Percentiles rank a stretch among this genome's conserved stretches.
Conservation (phyloP, 2,329 filamentous ascomycete species). For the Colletotrichum theobromicola region DNA sequence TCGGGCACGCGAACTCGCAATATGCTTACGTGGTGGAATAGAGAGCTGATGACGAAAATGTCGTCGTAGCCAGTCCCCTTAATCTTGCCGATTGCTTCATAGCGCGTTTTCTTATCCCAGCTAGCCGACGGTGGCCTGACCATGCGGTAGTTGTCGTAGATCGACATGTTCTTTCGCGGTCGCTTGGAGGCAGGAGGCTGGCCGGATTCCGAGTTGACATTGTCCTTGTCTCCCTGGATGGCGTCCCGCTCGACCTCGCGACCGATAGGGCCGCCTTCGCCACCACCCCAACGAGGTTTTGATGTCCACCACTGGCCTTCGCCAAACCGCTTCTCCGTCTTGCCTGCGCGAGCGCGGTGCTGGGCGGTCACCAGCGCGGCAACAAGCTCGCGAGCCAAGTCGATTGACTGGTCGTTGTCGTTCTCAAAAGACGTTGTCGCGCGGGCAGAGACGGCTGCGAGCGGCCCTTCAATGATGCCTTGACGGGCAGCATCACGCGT, state of each 20-base stretch:
- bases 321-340: slow-evolving; percentile 60
- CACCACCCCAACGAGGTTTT: slow-evolving; percentile 67
- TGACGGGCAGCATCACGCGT: slow-evolving; percentile 65
- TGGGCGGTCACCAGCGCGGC: slow-evolving; percentile 68
- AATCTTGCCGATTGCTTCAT: slow-evolving; percentile 60
- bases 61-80: slow-evolving; percentile 59
- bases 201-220: slow-evolving; percentile 25
- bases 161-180: slow-evolving; percentile 57
- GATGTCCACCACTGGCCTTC: slow-evolving; percentile 67
- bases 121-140: slow-evolving; percentile 60
- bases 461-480: slow-evolving; percentile 65
- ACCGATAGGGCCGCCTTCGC: slow-evolving; percentile 66
- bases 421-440: slow-evolving; percentile 58
- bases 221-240: slow-evolving; percentile 52
- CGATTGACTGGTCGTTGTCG: slow-evolving; percentile 63
- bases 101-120: slow-evolving; percentile 67
- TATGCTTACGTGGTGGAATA: slow-evolving; percentile 67
- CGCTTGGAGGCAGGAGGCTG: slow-evolving; percentile 45
- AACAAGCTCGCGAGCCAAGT: slow-evolving; percentile 65
- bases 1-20: slow-evolving; percentile 64
- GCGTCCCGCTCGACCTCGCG: slow-evolving; percentile 60
- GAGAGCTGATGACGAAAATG: slow-evolving; percentile 63
- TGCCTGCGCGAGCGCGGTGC: slow-evolving; percentile 64
- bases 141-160: slow-evolving; percentile 70
- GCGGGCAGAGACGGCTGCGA: slow-evolving; percentile 65